Evolutionary conservation across 1,284 basidiomycete species (phyloP).

Genomic region (Ustilago esculenta): DNA sequence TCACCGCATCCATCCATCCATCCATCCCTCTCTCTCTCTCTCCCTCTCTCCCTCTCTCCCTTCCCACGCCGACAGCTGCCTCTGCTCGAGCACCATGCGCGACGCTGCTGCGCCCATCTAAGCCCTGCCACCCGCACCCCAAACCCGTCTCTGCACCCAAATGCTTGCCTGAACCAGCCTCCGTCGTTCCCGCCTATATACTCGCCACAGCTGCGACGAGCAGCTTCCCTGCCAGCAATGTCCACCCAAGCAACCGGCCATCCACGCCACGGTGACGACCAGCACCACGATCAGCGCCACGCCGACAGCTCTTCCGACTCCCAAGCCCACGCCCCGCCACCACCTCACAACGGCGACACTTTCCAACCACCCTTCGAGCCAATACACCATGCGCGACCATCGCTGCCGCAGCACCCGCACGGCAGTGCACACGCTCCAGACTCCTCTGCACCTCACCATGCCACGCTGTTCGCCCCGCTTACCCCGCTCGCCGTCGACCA

Average conservation of each 20-base stretch:
- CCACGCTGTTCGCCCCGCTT: conserved; percentile 20
- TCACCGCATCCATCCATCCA: neutral
- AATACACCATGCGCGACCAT: conserved; percentile 20
- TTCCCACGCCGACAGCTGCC: neutral
- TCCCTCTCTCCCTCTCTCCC: neutral
- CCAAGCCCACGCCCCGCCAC: neutral
- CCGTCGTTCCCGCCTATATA: no score
- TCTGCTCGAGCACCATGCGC: no score
- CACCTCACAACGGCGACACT: conserved; percentile 7
- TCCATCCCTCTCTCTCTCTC: neutral
- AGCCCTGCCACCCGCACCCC: no score
- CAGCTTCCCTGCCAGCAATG: conserved; percentile 2
- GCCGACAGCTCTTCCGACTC: conserved; percentile 23
- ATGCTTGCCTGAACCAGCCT: no score
- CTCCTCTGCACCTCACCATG: conserved; percentile 18
- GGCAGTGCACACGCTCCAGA: conserved; percentile 34
- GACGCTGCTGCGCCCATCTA: no score
- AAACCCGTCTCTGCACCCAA: no score
- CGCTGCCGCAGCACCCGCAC: conserved; percentile 35
- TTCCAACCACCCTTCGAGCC: conserved; percentile 43
- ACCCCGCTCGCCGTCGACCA: conserved; percentile 15
- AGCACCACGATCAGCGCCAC: neutral
- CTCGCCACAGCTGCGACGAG: no score
- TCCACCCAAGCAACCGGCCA: neutral
- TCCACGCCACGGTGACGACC: no score